Percentiles rank a stretch among this genome's conserved stretches.
These are phyloP conservation scores for Verticillium dahliae DNA, from an alignment of 2,329 filamentous ascomycete species.

Conservation along the genomic window DNA sequence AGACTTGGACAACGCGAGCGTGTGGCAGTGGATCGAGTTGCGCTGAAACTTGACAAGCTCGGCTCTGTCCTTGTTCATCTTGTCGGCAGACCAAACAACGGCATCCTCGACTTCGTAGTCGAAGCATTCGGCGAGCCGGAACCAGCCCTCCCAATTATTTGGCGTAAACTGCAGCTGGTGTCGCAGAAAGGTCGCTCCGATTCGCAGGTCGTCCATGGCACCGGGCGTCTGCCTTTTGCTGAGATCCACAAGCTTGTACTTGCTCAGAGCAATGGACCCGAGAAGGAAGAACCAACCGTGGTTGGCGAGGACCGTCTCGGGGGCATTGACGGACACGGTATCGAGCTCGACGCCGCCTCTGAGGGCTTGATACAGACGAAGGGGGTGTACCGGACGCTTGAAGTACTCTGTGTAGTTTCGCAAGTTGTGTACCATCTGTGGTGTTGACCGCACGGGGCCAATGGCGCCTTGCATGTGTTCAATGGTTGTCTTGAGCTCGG, in stretches of 20 bases:
- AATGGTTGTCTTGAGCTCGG: constrained; percentile 81
- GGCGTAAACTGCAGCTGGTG: constrained; percentile 78
- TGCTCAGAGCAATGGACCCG: constrained; percentile 81
- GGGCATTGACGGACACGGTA: constrained; percentile 59
- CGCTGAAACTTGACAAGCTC: constrained; percentile 73
- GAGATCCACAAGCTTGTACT: constrained; percentile 65
- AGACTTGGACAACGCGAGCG: constrained; percentile 51
- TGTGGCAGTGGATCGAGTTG: constrained; percentile 76
- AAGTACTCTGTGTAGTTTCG: constrained; percentile 76
- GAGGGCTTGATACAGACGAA: constrained; percentile 73
- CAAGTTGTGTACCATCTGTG: constrained; percentile 80
- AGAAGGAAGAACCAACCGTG: constrained; percentile 91
- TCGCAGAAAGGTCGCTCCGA: constrained; percentile 71
- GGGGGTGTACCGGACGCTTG: constrained; percentile 75
- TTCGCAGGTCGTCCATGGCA: constrained; percentile 76
- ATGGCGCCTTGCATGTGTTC: constrained; percentile 90
- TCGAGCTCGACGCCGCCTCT: constrained; percentile 71
- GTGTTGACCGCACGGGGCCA: constrained; percentile 68
- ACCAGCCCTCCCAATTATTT: constrained; percentile 86
- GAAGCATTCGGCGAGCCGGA: constrained; percentile 77
- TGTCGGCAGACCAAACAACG: constrained; percentile 83
- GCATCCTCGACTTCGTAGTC: constrained; percentile 84
- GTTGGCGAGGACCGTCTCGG: constrained; percentile 65
- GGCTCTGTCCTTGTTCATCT: constrained; percentile 75
- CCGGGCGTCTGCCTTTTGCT: constrained; percentile 72